Evolutionary conservation across 2,329 filamentous ascomycete genomes (phyloP).

Genomic region (Aureobasidium sp.): DNA sequence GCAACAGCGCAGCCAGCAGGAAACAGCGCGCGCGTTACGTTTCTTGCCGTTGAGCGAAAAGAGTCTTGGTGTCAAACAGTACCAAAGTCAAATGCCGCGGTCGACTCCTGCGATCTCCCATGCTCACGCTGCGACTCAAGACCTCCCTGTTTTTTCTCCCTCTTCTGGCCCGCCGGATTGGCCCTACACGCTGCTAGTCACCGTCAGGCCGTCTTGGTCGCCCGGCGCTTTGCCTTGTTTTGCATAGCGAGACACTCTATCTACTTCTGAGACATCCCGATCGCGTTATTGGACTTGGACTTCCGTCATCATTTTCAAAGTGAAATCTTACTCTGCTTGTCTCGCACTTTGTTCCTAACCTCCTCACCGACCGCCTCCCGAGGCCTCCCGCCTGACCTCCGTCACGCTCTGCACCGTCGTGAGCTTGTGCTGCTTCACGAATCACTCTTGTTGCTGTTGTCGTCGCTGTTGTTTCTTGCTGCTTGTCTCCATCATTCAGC

Average conservation of each 20-base stretch:
- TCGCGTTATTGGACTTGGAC: conserved; percentile 8
- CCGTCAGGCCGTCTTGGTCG: conserved; percentile 9
- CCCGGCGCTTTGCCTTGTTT: conserved; percentile 3
- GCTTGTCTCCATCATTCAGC: neutral
- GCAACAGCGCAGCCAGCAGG: neutral
- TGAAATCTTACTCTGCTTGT: conserved; percentile 10
- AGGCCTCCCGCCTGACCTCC: neutral
- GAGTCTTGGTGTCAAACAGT: conserved; percentile 13
- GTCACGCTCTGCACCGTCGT: conserved; percentile 1
- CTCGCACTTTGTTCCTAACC: conserved; percentile 3
- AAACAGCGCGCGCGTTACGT: neutral
- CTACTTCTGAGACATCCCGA: conserved; percentile 11
- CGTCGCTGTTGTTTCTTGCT: neutral
- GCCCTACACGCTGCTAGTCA: neutral
- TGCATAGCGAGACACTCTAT: conserved; percentile 13
- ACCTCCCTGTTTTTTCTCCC: neutral
- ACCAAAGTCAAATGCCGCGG: conserved; percentile 5
- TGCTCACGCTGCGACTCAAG: neutral
- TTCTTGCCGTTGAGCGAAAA: conserved; percentile 2
- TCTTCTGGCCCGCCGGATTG: conserved; percentile 7
- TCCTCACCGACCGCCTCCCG: neutral
- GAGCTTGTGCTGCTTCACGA: neutral
- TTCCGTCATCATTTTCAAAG: neutral
- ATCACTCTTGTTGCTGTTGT: neutral
- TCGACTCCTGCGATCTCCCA: conserved; percentile 9